phyloP scores from a whole-genome alignment of 2,329 filamentous ascomycete genomes.

The Colletotrichum higginsianum region DNA sequence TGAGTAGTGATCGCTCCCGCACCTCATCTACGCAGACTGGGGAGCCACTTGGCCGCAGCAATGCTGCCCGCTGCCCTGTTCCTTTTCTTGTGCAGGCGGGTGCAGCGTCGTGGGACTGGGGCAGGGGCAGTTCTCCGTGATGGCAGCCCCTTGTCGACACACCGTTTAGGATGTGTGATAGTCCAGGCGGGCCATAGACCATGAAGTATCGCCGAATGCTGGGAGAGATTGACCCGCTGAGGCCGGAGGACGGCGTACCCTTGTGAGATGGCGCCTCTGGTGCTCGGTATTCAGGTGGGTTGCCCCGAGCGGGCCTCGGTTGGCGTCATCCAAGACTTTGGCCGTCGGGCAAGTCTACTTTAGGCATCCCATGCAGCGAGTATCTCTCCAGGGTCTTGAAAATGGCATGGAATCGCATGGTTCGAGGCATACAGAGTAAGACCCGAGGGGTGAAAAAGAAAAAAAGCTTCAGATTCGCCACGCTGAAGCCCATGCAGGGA shows the following conservation, averaged over 20 bases:
- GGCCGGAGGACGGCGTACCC: conserved; percentile 11
- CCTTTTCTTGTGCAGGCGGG: conserved; percentile 30
- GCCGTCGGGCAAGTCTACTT: conserved; percentile 29
- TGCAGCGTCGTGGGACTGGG: conserved; percentile 33
- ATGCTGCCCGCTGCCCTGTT: conserved; percentile 34
- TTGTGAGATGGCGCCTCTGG: conserved; percentile 3
- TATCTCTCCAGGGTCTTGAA: conserved; percentile 11
- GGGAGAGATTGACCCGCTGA: conserved; percentile 6
- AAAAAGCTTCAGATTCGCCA: conserved; percentile 10
- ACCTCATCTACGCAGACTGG: conserved; percentile 38
- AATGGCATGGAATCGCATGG: conserved; percentile 12
- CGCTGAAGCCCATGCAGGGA: neutral
- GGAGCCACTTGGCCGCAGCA: conserved; percentile 35
- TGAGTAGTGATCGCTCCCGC: conserved; percentile 34
- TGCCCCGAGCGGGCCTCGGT: conserved; percentile 27
- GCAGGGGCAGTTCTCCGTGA: conserved; percentile 26
- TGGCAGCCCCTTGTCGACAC: conserved; percentile 19
- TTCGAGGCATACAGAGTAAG: conserved; percentile 12
- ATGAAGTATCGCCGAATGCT: conserved; percentile 14
- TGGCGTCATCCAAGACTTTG: conserved; percentile 30
- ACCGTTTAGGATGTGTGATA: conserved; percentile 9
- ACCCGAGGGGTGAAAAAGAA: neutral
- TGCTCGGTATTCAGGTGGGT: neutral
- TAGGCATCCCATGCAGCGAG: conserved; percentile 27
- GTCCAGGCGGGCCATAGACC: conserved; percentile 21